Evolutionary conservation across 495 filamentous ascomycete species (phyloP), one percentile per base, ranked within the genome.

Genomic region (Lasiosphaeria miniovina): DNA sequence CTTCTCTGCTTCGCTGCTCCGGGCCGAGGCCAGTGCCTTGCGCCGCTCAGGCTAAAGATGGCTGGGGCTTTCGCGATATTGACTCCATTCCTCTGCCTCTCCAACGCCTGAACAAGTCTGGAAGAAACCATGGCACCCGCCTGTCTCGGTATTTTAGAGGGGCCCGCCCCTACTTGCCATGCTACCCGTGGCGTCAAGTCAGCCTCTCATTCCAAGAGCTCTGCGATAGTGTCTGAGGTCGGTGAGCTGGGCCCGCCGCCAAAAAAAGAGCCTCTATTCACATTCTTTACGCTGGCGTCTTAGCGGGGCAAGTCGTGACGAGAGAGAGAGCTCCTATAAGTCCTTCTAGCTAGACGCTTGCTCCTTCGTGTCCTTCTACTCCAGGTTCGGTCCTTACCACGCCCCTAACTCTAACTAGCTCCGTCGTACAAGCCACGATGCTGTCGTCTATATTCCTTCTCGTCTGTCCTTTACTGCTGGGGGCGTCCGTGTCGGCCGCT

Each of bases 241-340:
- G 63, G 63, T 60, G 63, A 66, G 63, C 63, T 66, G 63, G 63
- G 63, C 45, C 63, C 63, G 57, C 60, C 63, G 56, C 60, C 55
- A 32, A 33, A 33, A 40, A 52, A 33, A 52, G 46, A 57, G 57
- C 15, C 33, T 59, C 55, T 59, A 31, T 43, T 48, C 52, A 51
- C 59, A 61, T 61, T 62, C 57, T 49, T 54, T 54, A 59, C 46
- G 46, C 59, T 56, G 54, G 55, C 38, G 32, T 59, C 51, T 41
- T 38, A 32, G 43, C 24, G 46, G 17, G 50, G 46, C 48, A 38
- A 52, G 34, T 48, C 14, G 43, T 56, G 53, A 48, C 59, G 55
- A 46, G 48, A 53, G 31, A 54, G 49, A 11, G 10, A 43, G 41
- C 49, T 38, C 51, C 15, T 61, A 61, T 61, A 61, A 41, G 46